phyloP scores from a whole-genome alignment of 345 rosid genomes.

The Lagerstroemia speciosa region DNA sequence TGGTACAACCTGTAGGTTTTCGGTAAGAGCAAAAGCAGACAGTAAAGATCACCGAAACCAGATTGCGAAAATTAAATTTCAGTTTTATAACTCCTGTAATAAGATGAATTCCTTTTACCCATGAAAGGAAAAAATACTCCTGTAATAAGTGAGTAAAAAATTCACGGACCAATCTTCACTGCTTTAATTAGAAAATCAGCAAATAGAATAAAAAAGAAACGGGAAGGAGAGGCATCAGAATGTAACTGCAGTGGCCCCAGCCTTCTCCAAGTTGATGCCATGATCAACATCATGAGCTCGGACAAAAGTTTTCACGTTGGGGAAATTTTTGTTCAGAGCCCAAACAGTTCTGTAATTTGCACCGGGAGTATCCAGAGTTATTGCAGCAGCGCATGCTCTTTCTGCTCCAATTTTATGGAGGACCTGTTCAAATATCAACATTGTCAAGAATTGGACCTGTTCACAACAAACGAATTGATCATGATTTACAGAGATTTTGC shows the following conservation, averaged over 20 bases:
- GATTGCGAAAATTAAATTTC: background rate
- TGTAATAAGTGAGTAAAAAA: background rate
- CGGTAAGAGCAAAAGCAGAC: background rate
- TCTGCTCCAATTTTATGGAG: slow-evolving; percentile 95
- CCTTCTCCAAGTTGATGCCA: slow-evolving; percentile 91
- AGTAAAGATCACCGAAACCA: background rate
- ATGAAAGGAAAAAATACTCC: too few species aligned
- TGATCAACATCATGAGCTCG: slow-evolving; percentile 98
- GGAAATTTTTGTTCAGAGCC: slow-evolving; percentile 96
- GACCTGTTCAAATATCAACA: slow-evolving; percentile 38
- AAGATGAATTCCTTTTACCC: too few species aligned
- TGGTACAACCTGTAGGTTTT: slow-evolving; percentile 75
- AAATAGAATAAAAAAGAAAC: background rate
- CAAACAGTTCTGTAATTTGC: slow-evolving; percentile 98
- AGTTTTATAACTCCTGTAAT: background rate
- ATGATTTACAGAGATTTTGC: background rate
- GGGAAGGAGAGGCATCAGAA: slow-evolving; percentile 12
- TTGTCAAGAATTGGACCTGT: background rate
- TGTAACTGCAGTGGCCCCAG: slow-evolving; percentile 93
- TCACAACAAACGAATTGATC: background rate
- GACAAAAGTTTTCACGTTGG: slow-evolving; percentile 90
- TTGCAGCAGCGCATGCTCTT: slow-evolving; percentile 96
- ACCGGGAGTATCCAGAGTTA: slow-evolving; percentile 92
- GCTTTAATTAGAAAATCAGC: background rate
- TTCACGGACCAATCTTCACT: background rate